Percentiles rank a stretch among this genome's conserved stretches.
These are phyloP conservation scores for Cordyceps cicadae DNA, from an alignment of 2,329 filamentous ascomycete genomes.

Conservation along the genomic window DNA sequence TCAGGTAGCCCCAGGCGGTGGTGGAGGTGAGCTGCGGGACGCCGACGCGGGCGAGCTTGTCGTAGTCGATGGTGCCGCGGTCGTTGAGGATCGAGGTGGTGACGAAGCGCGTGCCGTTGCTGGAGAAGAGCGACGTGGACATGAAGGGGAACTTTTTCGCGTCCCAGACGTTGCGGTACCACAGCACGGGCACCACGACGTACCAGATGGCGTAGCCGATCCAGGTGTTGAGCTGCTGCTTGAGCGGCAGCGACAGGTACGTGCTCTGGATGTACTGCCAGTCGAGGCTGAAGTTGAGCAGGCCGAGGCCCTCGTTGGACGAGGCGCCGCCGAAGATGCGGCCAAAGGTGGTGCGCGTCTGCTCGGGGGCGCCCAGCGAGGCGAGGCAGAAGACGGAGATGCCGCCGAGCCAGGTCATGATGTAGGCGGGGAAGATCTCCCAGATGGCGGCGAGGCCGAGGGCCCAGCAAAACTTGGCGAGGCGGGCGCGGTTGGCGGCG, in stretches of 20 bases:
- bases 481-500: slow-evolving; percentile 19
- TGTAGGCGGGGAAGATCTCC: slow-evolving; percentile 39
- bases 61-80: slow-evolving; percentile 19
- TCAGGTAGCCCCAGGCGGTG: slow-evolving; percentile 20
- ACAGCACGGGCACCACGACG: slow-evolving; percentile 27
- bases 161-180: slow-evolving; percentile 33
- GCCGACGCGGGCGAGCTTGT: slow-evolving; percentile 19
- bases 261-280: slow-evolving; percentile 35
- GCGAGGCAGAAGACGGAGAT: slow-evolving; percentile 38
- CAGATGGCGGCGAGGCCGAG: slow-evolving; percentile 31
- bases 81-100: slow-evolving; percentile 18
- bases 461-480: slow-evolving; percentile 22
- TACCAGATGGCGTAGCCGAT: slow-evolving; percentile 30
- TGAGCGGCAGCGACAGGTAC: slow-evolving; percentile 28
- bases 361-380: slow-evolving; percentile 26
- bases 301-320: slow-evolving; percentile 29
- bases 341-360: slow-evolving; percentile 18
- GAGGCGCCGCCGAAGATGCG: slow-evolving; percentile 33
- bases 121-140: slow-evolving; percentile 21
- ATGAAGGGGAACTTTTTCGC: slow-evolving; percentile 26
- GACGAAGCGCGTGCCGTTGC: slow-evolving; percentile 19
- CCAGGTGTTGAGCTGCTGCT: slow-evolving; percentile 28
- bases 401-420: slow-evolving; percentile 33
- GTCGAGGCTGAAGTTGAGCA: slow-evolving; percentile 33
- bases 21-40: slow-evolving; percentile 21